phyloP scores from a whole-genome alignment of 169 alveolate genomes.

The Plasmodium gonderi region DNA sequence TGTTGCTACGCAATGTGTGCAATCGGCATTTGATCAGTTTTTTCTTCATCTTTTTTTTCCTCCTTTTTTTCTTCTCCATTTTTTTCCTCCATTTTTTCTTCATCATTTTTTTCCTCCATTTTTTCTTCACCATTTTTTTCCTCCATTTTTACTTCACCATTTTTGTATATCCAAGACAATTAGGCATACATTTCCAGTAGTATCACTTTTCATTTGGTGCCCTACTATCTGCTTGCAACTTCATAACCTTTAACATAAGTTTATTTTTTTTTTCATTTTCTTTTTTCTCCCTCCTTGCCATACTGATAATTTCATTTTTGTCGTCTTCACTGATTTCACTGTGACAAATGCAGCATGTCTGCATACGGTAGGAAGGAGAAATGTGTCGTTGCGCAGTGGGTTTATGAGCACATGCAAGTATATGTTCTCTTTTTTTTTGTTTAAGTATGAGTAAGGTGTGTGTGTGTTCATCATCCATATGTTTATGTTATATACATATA shows the following conservation, averaged over 20 bases:
- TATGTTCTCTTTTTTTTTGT: no score
- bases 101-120: no score
- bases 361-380: neutral
- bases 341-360: slow-evolving; percentile 74
- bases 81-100: neutral
- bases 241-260: slow-evolving; percentile 67
- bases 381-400: neutral
- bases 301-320: slow-evolving; percentile 31
- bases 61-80: neutral
- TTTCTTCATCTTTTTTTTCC: neutral
- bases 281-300: slow-evolving; percentile 49
- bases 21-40: neutral
- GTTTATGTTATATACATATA: neutral
- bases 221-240: slow-evolving; percentile 36
- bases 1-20: neutral
- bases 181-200: no score
- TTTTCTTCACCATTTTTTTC: no score
- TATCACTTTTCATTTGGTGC: neutral
- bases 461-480: neutral
- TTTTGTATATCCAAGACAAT: no score
- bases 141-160: no score
- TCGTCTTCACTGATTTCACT: slow-evolving; percentile 45
- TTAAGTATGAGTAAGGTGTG: no score
- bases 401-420: neutral
- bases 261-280: slow-evolving; percentile 72